Percentiles rank a stretch among this genome's conserved stretches.
Conservation (phyloP, 441 rosid species). For the Aleurites moluccanus region DNA sequence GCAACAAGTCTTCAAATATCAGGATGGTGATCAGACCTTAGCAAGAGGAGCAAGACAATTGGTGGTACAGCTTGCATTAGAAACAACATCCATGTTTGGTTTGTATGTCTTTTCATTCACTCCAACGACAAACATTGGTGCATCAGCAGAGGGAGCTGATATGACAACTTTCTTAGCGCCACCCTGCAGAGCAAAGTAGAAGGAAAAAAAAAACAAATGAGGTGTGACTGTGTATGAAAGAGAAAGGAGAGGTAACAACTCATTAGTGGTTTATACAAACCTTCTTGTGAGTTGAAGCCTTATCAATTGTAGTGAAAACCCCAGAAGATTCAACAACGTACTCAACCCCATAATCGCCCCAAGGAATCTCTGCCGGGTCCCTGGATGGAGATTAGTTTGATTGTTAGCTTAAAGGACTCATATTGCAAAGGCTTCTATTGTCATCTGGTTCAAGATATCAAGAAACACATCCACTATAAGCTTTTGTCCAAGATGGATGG, state of each 20-base stretch:
- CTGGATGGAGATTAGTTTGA: slow-evolving; percentile 38
- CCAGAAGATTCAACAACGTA: slow-evolving; percentile 97
- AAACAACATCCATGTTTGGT: slow-evolving; percentile 87
- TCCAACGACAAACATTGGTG: slow-evolving; percentile 99
- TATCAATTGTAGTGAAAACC: slow-evolving; percentile 74
- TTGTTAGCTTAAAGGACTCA: slow-evolving; percentile 17
- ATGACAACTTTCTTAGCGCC: slow-evolving; percentile 96
- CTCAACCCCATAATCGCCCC: slow-evolving; percentile 92
- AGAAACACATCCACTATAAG: slow-evolving; percentile 2
- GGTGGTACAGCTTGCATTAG: slow-evolving; percentile 99
- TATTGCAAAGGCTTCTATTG: slow-evolving; percentile 2
- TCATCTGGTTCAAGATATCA: not conserved
- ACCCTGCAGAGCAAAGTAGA: slow-evolving; percentile 55
- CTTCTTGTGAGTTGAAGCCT: slow-evolving; percentile 90
- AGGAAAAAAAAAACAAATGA: too few species aligned
- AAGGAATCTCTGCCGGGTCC: slow-evolving; percentile 92
- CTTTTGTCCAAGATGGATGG: not conserved
- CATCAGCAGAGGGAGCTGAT: slow-evolving; percentile 98
- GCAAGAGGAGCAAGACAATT: slow-evolving; percentile 99
- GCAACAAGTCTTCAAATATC: slow-evolving; percentile 4
- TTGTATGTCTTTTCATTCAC: slow-evolving; percentile 85
- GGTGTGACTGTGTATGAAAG: not conserved
- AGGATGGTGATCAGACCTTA: slow-evolving; percentile 54
- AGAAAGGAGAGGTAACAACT: not conserved
- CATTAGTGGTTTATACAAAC: slow-evolving; percentile 30